Percentiles rank a stretch among this genome's conserved stretches.
These are phyloP conservation scores for Tulasnella sp. DNA, from an alignment of 768 basidiomycete species.

Conservation along the genomic window DNA sequence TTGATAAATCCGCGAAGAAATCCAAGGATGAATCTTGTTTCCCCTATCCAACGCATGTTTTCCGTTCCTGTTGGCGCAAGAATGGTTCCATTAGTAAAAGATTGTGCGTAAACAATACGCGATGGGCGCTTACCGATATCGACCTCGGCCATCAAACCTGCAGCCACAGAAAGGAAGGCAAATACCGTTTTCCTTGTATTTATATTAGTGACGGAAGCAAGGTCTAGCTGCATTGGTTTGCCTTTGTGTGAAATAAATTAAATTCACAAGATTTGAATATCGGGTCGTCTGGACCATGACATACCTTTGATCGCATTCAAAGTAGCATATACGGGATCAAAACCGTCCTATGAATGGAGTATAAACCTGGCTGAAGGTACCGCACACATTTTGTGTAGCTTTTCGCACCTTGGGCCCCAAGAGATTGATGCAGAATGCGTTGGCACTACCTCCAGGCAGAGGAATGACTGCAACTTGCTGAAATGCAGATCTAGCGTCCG, in stretches of 20 bases:
- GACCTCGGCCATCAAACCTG: constrained; percentile 78
- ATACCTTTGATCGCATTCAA: constrained; percentile 74
- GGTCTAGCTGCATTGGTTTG: constrained; percentile 59
- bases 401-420: constrained; percentile 50
- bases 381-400: not conserved
- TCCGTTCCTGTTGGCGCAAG: constrained; percentile 45
- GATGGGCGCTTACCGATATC: constrained; percentile 42
- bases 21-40: constrained; percentile 64
- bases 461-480: constrained; percentile 54
- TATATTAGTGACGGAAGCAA: constrained; percentile 66
- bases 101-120: not conserved
- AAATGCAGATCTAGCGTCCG: constrained; percentile 49
- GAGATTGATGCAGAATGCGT: constrained; percentile 63
- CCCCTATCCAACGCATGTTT: constrained; percentile 78
- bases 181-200: constrained; percentile 40
- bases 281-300: not conserved
- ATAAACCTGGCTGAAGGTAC: too few relatives aligned
- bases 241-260: constrained; percentile 35
- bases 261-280: not conserved
- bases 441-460: constrained; percentile 76
- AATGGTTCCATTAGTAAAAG: not conserved
- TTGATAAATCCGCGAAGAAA: constrained; percentile 57
- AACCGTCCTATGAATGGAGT: constrained; percentile 40
- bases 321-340: constrained; percentile 60
- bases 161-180: constrained; percentile 75